A percentile compares a stretch with the other conserved stretches of the same genome.
Evolutionary conservation across 306 rosid genomes (phyloP).

Genomic region (Citrullus amarus): DNA sequence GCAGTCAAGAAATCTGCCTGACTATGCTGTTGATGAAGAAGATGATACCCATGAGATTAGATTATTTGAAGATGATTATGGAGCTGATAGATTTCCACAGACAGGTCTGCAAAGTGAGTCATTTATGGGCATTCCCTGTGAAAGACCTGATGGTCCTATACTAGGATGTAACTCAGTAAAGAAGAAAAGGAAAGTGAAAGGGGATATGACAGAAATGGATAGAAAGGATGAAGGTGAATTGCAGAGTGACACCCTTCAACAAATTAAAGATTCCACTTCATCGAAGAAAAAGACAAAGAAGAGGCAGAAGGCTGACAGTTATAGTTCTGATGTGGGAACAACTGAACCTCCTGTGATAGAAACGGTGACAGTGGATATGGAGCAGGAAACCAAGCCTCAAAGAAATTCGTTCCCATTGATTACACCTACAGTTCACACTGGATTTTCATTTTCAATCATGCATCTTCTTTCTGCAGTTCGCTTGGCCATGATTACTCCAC

Average conservation of each 20-base stretch:
- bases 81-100: conserved; percentile 33
- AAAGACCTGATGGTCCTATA: conserved; percentile 56
- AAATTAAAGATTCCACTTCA: conserved; percentile 31
- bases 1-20: conserved; percentile 28
- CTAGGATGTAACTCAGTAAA: conserved; percentile 45
- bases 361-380: conserved; percentile 41
- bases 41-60: conserved; percentile 37
- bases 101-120: conserved; percentile 39
- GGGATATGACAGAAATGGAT: conserved; percentile 21
- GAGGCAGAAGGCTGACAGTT: conserved; percentile 45
- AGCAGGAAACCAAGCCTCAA: conserved; percentile 76
- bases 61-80: conserved; percentile 34
- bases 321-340: conserved; percentile 47
- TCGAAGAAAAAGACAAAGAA: conserved; percentile 58
- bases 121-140: conserved; percentile 25
- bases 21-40: conserved; percentile 42
- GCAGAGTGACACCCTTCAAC: conserved; percentile 23
- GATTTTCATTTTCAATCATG: conserved; percentile 84
- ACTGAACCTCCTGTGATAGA: conserved; percentile 42
- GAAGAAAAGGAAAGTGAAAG: conserved; percentile 68
- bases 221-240: conserved; percentile 39
- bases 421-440: conserved; percentile 87
- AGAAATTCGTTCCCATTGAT: conserved; percentile 66
- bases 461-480: conserved; percentile 98
- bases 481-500: conserved; percentile 66